phyloP scores from a whole-genome alignment of 176 grass and related monocot species.

The Carex pumila region DNA sequence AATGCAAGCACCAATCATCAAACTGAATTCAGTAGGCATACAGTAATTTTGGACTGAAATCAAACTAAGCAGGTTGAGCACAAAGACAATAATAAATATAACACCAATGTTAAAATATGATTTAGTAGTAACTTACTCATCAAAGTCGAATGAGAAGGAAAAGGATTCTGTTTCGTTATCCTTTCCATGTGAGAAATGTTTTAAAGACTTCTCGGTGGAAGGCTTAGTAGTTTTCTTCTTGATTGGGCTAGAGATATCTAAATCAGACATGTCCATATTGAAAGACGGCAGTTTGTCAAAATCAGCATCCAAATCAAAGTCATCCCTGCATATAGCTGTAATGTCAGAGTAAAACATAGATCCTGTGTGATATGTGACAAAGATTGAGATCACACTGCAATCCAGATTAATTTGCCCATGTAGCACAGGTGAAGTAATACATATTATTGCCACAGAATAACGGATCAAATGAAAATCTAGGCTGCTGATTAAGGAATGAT shows the following conservation, averaged over 20 bases:
- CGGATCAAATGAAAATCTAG: neutral
- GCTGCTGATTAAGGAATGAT: neutral
- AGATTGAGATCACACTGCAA: neutral
- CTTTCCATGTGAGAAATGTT: constrained; percentile 45
- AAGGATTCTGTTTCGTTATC: constrained; percentile 58
- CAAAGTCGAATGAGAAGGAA: constrained; percentile 88
- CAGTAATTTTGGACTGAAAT: neutral
- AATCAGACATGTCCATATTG: constrained; percentile 77
- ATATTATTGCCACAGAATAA: neutral
- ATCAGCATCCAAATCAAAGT: constrained; percentile 76
- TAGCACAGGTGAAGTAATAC: neutral
- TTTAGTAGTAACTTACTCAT: constrained; percentile 53
- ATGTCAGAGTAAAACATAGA: constrained; percentile 4
- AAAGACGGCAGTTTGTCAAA: constrained; percentile 85
- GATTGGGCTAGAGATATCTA: constrained; percentile 69
- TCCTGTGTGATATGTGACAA: neutral
- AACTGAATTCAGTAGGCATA: neutral
- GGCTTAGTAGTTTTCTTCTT: constrained; percentile 62
- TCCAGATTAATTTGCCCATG: no score
- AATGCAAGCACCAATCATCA: neutral
- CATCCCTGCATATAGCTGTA: constrained; percentile 46
- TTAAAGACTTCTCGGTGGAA: constrained; percentile 32
- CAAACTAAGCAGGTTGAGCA: neutral
- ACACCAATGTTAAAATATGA: neutral
- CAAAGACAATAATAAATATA: neutral